Evolutionary conservation across 2,329 filamentous ascomycete species (phyloP), one percentile per base, ranked within the genome.

Genomic region (Trichoderma citrinoviride): DNA sequence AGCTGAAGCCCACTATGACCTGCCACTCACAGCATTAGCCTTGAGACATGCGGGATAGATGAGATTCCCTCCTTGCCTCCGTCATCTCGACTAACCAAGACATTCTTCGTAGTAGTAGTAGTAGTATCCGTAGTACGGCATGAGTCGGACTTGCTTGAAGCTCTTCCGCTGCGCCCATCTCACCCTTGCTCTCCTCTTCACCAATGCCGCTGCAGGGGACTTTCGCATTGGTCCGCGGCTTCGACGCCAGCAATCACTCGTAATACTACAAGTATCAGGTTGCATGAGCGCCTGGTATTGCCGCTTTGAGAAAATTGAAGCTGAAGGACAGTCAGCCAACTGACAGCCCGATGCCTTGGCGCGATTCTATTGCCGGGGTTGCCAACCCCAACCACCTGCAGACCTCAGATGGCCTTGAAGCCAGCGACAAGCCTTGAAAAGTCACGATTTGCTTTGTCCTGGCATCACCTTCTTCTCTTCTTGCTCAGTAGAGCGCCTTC

Each of bases 251-350:
- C 14, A 46, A 46, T 41, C 57, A 19, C 47, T n/a, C 47, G 57
- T 61, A 61, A 61, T 41, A 49, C n/a, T n/a, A n/a, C n/a, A n/a
- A n/a, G n/a, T n/a, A 12, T 37, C 33, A 14, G 33, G 33, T 37
- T 56, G 53, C 53, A 56, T 27, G 25, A 53, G 37, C 49, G 37
- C 47, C 49, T 23, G 37, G 40, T 50, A 61, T 53, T 61, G 47
- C 58, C 58, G 37, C 37, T 62, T 62, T 50, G 40, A 62, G 58
- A 61, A 3, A 5, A 12, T 3, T 37, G 33, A 37, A 43, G n/a
- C 43, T 43, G 7, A 7, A 29, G 57, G 57, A 61, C 57, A 52
- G 57, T 61, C 57, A 61, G 57, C 47, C 33, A 52, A 52, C 46
- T 21, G 17, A 52, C 33, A 19, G 29, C 44, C 33, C 8, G 44